Base-by-base conservation (phyloP, 2,329 filamentous ascomycete genomes). In the Aspergillus versicolor region DNA sequence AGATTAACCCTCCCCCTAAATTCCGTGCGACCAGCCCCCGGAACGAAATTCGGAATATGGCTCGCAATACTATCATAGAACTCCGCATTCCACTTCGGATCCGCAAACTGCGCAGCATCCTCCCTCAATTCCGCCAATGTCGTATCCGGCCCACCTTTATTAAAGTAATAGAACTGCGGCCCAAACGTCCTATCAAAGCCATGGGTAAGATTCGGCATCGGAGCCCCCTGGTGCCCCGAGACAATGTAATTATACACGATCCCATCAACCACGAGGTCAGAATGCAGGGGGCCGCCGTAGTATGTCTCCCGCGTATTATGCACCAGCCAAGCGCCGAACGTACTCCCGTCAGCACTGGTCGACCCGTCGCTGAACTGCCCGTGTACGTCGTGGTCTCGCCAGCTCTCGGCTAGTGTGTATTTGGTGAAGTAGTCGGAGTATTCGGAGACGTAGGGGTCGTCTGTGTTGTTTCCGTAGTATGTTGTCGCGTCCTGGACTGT, bases 171-270 rank as follows among this genome's bases (percentile, higher is more conserved):
- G 64, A 81, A 86, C 68, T 83, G 81, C 61, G 85, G 85, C 1
- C 86, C 86, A 64, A 87, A 87, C 0, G 85, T 88, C 2, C 85
- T 78, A 62, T 88, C 85, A 62, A 87, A 87, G 0, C 85, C 85
- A 59, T 84, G 70, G 1, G 82, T 86, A 62, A 88, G 87, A 62
- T 87, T 86, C 5, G 85, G 84, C 15, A 81, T 84, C 38, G 82
- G 81, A 54, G 84, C 82, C 2, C 85, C 84, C 52, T 87, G 84
- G 61, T 88, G 84, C 56, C 87, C 87, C 0, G 81, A 84, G 9
- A 82, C 79, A 69, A 83, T 81, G 63, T 88, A 88, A 64, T 88
- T 86, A 67, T 88, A 87, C 0, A 88, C 78, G 48, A 88, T 87
- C 0, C 84, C 85, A 61, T 88, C 85, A 0, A 88, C 85, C 0